Evolutionary conservation across 2,329 filamentous ascomycete species (phyloP).

Genomic region (Herpotrichia juniperi): DNA sequence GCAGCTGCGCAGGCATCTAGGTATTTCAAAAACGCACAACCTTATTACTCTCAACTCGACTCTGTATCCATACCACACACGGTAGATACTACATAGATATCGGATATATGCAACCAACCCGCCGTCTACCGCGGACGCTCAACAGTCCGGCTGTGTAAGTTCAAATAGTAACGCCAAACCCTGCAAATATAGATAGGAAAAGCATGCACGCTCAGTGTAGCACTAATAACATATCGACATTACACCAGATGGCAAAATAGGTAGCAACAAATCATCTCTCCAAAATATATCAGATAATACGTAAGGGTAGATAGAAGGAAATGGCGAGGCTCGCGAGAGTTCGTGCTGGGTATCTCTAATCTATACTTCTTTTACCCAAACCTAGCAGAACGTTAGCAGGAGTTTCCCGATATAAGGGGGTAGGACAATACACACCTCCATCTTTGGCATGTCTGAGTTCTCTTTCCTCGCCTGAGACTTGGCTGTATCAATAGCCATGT

Average conservation of each 20-base stretch:
- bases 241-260: constrained; percentile 18
- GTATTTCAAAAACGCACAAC: background rate
- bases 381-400: constrained; percentile 37
- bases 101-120: constrained; percentile 11
- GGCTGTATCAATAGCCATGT: constrained; percentile 78
- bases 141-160: constrained; percentile 47
- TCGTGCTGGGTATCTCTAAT: constrained; percentile 45
- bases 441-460: constrained; percentile 82
- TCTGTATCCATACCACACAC: background rate
- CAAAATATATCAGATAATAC: constrained; percentile 7
- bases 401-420: background rate
- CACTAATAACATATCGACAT: constrained; percentile 28
- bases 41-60: background rate
- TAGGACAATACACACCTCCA: constrained; percentile 76
- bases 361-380: constrained; percentile 54
- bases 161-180: constrained; percentile 14
- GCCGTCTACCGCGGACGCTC: constrained; percentile 26
- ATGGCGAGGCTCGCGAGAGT: constrained; percentile 18
- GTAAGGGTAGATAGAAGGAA: constrained; percentile 14
- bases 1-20: background rate
- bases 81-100: background rate
- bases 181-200: constrained; percentile 2
- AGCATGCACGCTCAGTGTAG: constrained; percentile 33
- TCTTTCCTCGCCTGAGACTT: constrained; percentile 74
- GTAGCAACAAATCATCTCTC: constrained; percentile 1